Evolutionary conservation across 257 asterid genomes (phyloP).

Genomic region (Gentiana macrophylla): DNA sequence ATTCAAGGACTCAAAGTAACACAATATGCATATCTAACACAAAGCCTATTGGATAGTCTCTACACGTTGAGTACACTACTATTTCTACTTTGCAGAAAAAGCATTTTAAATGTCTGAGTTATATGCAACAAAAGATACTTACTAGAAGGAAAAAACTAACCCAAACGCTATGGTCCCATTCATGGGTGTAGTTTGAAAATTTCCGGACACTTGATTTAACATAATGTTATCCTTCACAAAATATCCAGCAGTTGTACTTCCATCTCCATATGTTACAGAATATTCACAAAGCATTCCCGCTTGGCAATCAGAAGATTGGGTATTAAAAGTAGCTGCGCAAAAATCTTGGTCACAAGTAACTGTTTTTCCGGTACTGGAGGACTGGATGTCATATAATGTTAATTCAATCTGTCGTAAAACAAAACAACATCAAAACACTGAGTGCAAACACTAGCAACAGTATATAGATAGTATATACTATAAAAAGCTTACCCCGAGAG

Average conservation of each 20-base stretch:
- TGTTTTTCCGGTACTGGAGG: conserved; percentile 60
- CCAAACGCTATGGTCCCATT: conserved; percentile 90
- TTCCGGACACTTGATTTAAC: conserved; percentile 71
- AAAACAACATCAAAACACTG: conserved; percentile 2
- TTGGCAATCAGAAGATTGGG: conserved; percentile 53
- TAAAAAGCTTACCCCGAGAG: conserved; percentile 51
- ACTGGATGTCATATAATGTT: conserved; percentile 57
- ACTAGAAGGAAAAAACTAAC: conserved; percentile 37
- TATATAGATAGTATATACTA: background rate
- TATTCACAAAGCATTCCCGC: conserved; percentile 70
- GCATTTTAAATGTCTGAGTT: no score
- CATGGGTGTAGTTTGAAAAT: conserved; percentile 58
- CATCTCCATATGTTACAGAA: conserved; percentile 82
- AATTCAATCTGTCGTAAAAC: conserved; percentile 48
- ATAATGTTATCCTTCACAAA: conserved; percentile 60
- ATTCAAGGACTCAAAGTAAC: background rate
- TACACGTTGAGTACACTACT: no score
- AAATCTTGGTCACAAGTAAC: conserved; percentile 71
- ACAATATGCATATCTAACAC: background rate
- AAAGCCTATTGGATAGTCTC: background rate
- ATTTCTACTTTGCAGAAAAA: no score
- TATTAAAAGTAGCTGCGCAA: conserved; percentile 36
- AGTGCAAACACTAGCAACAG: background rate
- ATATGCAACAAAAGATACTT: conserved; percentile 7
- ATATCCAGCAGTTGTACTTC: conserved; percentile 79